Evolutionary conservation across 2,329 filamentous ascomycete species (phyloP), one percentile per base, ranked within the genome.

Genomic region (Periconia sp.): DNA sequence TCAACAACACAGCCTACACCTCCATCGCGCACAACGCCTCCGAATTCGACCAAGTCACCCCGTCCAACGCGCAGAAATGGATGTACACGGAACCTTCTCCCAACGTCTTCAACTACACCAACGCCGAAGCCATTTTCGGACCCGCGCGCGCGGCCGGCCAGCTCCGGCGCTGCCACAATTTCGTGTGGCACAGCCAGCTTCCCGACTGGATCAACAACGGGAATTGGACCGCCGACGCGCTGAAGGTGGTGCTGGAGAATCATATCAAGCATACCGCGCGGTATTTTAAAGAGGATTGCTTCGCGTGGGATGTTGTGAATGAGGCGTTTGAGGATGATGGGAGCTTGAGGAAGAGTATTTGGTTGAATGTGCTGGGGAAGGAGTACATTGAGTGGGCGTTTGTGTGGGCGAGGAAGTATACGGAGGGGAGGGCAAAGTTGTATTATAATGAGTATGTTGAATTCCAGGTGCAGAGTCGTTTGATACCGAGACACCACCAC

Each of bases 281-380:
- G 14, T 79, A 86, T 70, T 87, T 82, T 75, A 80, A 81, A 68
- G 81, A 82, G 51, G 76, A 82, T 60, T 86, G 85, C 70, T 83
- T 83, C 66, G 78, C 80, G 30, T 88, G 85, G 85, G 85, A 88
- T 52, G 85, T 88, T 0, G 79, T 87, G 20, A 88, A 88, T 67
- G 85, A 88, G 74, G 82, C 80, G 5, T 76, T 85, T 41, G 78
- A 81, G 53, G 85, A 87, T 18, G 79, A 82, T 59, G 83, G 82
- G 14, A 78, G 75, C 8, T 82, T 76, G 71, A 76, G 83, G 52
- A 62, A 75, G 53, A 77, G 71, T 51, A 77, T 85, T 56, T 88
- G 85, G 72, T 79, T 80, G 68, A 68, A 77, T 30, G 78, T 78
- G 31, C 78, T 87, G 17, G 83, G 84, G 19, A 78, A 79, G 11